These are phyloP conservation scores for Nicotiana knightiana DNA, from an alignment of 257 asterid genomes.

Conservation along the genomic window DNA sequence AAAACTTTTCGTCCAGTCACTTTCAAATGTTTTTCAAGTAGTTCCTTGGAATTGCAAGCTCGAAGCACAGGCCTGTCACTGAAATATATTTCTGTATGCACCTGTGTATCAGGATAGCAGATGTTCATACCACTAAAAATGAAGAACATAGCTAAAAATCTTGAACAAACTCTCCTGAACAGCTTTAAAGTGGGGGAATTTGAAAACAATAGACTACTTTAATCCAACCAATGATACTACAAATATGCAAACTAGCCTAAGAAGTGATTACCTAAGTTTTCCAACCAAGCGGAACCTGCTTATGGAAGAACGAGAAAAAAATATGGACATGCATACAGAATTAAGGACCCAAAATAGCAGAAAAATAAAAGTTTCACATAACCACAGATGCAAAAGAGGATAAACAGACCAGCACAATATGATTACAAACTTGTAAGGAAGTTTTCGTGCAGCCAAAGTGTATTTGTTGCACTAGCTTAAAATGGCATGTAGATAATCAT, in stretches of 20 bases:
- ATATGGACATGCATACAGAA: background rate
- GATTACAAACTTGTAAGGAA: constrained; percentile 3
- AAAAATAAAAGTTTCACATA: background rate
- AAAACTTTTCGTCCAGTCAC: constrained; percentile 65
- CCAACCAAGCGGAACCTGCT: background rate
- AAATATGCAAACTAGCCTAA: background rate
- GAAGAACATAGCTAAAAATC: background rate
- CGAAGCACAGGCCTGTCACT: constrained; percentile 83
- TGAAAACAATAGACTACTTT: background rate
- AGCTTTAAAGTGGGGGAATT: background rate
- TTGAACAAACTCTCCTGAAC: background rate
- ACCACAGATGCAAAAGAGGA: background rate
- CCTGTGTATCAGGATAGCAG: constrained; percentile 34
- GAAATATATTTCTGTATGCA: constrained; percentile 86
- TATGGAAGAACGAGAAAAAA: background rate
- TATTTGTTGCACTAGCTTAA: background rate
- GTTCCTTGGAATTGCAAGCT: constrained; percentile 74
- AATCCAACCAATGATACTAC: background rate
- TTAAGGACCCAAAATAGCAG: background rate
- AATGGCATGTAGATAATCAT: background rate
- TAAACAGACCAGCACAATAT: background rate
- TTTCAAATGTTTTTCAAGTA: constrained; percentile 77
- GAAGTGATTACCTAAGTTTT: background rate
- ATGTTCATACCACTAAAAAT: background rate
- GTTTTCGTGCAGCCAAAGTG: background rate